phyloP scores from a whole-genome alignment of 73 alveolate genomes.

The Paramecium sonneborni region DNA sequence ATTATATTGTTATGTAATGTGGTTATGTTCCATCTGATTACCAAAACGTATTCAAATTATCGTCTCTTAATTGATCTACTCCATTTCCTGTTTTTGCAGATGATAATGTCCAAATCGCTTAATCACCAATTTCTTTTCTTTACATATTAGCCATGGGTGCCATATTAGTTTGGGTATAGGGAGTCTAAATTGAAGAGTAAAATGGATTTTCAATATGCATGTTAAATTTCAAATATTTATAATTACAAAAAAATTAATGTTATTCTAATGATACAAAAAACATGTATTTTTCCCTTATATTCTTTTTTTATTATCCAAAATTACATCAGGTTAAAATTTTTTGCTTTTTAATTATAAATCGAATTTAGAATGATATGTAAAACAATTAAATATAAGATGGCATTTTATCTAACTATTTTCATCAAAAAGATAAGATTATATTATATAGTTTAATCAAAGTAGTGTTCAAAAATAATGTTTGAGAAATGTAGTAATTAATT shows the following conservation, averaged over 20 bases:
- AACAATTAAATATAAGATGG: no score
- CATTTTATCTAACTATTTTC: no score
- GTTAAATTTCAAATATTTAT: background rate
- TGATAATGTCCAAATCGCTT: constrained; percentile 97
- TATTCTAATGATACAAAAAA: background rate
- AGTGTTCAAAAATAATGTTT: background rate
- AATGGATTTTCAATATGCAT: constrained; percentile 9
- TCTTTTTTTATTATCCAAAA: no score
- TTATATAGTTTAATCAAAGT: background rate
- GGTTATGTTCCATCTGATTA: constrained; percentile 99
- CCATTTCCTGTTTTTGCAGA: constrained; percentile 99
- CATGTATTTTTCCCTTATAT: no score
- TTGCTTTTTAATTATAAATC: background rate
- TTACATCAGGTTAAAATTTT: no score
- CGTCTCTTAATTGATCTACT: constrained; percentile 96
- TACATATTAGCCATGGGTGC: constrained; percentile 47
- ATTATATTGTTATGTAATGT: constrained; percentile 93
- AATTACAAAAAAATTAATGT: background rate
- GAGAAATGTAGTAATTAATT: background rate
- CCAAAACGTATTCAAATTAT: constrained; percentile 95
- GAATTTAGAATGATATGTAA: no score
- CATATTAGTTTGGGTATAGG: background rate
- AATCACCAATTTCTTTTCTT: constrained; percentile 93
- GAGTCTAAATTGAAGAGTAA: background rate
- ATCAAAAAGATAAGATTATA: no score